These are phyloP conservation scores for Leccinum longicurvipes DNA, from an alignment of 768 basidiomycete species.

Conservation along the genomic window DNA sequence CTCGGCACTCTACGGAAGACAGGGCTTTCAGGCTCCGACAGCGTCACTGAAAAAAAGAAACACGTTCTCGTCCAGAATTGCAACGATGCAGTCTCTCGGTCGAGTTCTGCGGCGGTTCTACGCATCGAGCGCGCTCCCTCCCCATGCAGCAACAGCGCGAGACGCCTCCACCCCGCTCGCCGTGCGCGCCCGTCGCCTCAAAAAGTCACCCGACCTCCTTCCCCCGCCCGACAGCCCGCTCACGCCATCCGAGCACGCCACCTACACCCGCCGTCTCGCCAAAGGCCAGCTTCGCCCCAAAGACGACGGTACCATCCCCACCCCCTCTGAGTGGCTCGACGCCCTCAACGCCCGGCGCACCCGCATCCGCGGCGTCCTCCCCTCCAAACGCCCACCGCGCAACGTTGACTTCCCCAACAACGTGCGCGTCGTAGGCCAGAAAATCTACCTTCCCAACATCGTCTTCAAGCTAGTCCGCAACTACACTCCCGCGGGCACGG, in stretches of 20 bases:
- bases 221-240: constrained; percentile 46
- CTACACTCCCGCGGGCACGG: constrained; percentile 64
- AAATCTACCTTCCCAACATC: constrained; percentile 87
- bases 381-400: constrained; percentile 23
- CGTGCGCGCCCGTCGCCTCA: constrained; percentile 63
- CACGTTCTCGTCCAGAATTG: too few species aligned
- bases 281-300: constrained; percentile 44
- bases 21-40: too few species aligned
- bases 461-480: constrained; percentile 83
- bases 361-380: constrained; percentile 64
- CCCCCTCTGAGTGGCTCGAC: constrained; percentile 59
- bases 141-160: constrained; percentile 46
- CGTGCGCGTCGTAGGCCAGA: constrained; percentile 64
- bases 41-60: too few species aligned
- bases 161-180: constrained; percentile 72
- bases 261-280: constrained; percentile 56
- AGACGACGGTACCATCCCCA: constrained; percentile 34
- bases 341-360: constrained; percentile 54
- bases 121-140: constrained; percentile 47
- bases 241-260: constrained; percentile 61
- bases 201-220: constrained; percentile 42
- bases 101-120: constrained; percentile 40
- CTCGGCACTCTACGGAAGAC: too few species aligned
- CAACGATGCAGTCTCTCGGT: constrained; percentile 33
- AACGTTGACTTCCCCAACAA: constrained; percentile 36